Evolutionary conservation across 768 basidiomycete species (phyloP), one percentile per base, ranked within the genome.

Genomic region (Lentinula detonsa): DNA sequence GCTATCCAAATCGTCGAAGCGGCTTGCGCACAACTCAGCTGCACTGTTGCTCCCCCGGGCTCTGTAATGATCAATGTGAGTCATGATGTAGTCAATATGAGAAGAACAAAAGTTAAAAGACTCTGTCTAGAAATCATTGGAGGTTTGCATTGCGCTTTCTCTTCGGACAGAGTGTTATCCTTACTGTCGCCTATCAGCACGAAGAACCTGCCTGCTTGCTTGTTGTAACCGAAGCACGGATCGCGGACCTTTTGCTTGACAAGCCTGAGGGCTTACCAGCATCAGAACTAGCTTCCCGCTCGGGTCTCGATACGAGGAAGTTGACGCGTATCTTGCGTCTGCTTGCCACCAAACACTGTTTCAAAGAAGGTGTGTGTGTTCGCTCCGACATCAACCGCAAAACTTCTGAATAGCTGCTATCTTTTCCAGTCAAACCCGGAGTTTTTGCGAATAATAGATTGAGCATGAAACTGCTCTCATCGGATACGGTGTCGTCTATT

Each of bases 391-490:
- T n/a, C 13, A 51, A 13, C 11, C 43, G 35, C 5, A 11, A 31
- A 35, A 13, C n/a, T 28, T 18, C 6, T 34, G 7, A 31, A 57
- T 39, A 7, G 31, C 13, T 54, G 31, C 13, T 54, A 3, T 5
- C 21, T 56, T 18, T 35, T 18, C 2, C 4, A 78, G 77, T 78
- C 2, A 64, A 65, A 28, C 65, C 65, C 11, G 70, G 77, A 51
- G 73, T 76, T 0, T 79, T 76, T 57, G 73, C 74, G 2, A 78
- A 80, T 59, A 80, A 77, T 63, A 71, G 77, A 0, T 67, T 81
- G 1, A 76, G 74, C 57, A 62, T 74, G 40, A 65, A 70, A 35
- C 67, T 78, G 1, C 54, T 73, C 1, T 75, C 75, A 4, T 65
- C 66, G 1, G 72, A 74, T 34, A 70, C 72, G 3, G 60, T 77